Conservation (phyloP, 1,284 basidiomycete species). For the Austroboletus niveus region DNA sequence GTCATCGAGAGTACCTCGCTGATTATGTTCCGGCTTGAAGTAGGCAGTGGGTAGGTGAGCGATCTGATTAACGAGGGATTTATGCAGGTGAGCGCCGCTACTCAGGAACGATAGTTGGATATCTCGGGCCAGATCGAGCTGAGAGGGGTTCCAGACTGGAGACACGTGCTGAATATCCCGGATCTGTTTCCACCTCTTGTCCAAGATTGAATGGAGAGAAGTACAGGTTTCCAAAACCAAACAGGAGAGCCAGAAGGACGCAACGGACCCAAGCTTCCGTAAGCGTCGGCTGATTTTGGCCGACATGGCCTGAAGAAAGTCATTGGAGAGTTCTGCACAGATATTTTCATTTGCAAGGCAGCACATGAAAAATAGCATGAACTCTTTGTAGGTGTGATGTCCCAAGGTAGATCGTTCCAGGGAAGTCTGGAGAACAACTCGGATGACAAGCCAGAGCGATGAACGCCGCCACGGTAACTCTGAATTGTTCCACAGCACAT, state of each 20-base stretch:
- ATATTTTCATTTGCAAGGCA: constrained; percentile 27
- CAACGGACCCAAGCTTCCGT: constrained; percentile 31
- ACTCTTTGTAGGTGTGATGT: constrained; percentile 42
- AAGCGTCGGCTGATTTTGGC: constrained; percentile 37
- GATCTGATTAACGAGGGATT: neutral
- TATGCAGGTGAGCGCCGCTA: constrained; percentile 22
- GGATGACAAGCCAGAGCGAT: constrained; percentile 32
- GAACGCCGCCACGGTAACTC: constrained; percentile 8
- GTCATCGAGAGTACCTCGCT: constrained; percentile 9
- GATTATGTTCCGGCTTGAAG: constrained; percentile 13
- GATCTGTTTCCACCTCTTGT: constrained; percentile 11
- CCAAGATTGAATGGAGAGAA: constrained; percentile 1
- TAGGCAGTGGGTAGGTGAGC: neutral
- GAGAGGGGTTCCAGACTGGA: constrained; percentile 21
- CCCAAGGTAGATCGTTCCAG: neutral
- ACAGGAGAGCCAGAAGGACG: constrained; percentile 8
- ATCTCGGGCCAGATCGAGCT: constrained; percentile 28
- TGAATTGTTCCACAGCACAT: constrained; percentile 26
- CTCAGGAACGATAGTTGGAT: constrained; percentile 28
- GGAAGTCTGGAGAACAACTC: neutral
- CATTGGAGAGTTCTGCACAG: constrained; percentile 21
- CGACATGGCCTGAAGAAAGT: constrained; percentile 30
- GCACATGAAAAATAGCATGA: constrained; percentile 42
- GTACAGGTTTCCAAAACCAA: neutral
- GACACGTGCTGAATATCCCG: constrained; percentile 13